These are phyloP conservation scores for Neospora caninum DNA, from an alignment of 169 alveolate species.

Conservation along the genomic window DNA sequence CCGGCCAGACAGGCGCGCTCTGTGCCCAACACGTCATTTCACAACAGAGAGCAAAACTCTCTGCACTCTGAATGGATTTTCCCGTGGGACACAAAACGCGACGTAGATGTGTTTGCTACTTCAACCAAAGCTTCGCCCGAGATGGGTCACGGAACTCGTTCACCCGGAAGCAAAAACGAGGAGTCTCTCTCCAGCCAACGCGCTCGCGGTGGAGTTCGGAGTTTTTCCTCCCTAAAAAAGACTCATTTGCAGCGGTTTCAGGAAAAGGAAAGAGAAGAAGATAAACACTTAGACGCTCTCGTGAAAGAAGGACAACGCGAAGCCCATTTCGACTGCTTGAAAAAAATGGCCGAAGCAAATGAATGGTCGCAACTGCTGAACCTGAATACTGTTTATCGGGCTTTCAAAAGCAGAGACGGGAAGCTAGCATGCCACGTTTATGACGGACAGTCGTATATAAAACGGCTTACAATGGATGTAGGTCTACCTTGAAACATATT, in stretches of 20 bases:
- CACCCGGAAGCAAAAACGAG: not conserved
- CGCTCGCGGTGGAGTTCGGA: not conserved
- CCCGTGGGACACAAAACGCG: conserved; percentile 21
- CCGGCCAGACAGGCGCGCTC: not conserved
- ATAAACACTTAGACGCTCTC: not conserved
- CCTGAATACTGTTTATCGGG: not conserved
- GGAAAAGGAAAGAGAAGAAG: not conserved
- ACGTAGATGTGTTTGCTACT: not conserved
- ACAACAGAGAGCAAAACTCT: not conserved
- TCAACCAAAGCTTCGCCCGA: not conserved
- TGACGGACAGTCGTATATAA: conserved; percentile 3
- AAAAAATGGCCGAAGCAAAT: conserved; percentile 20
- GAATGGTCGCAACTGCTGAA: conserved; percentile 38
- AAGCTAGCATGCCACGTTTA: conserved; percentile 37
- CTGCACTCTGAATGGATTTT: not conserved
- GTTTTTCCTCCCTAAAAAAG: not conserved
- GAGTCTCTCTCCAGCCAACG: not conserved
- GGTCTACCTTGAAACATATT: not conserved
- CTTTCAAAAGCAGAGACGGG: conserved; percentile 35
- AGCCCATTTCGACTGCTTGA: not conserved
- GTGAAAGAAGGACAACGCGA: not conserved
- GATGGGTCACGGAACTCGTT: not conserved
- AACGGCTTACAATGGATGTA: conserved; percentile 18
- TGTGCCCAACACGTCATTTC: not conserved
- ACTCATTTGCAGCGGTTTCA: not conserved